A percentile compares a stretch with the other conserved stretches of the same genome.
Evolutionary conservation across 139 green algal genomes (phyloP).

Genomic region (Zygnema cylindricum): DNA sequence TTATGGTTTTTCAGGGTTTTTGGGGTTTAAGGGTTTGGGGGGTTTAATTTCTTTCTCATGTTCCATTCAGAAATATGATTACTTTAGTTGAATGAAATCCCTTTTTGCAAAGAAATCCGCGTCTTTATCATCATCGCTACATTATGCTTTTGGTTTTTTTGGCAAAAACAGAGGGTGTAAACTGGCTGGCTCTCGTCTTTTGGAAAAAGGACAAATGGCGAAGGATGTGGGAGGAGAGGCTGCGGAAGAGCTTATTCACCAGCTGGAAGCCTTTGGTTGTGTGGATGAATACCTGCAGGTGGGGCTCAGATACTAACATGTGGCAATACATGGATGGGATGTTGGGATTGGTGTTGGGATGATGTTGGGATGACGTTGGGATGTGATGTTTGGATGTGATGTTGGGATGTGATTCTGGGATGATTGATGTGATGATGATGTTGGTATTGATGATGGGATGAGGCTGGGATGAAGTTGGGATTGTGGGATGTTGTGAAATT

Average conservation of each 20-base stretch:
- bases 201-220: slow-evolving; percentile 60
- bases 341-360: neutral
- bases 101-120: neutral
- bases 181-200: slow-evolving; percentile 52
- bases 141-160: neutral
- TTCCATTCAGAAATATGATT: too few relatives aligned
- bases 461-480: too few relatives aligned
- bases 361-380: neutral
- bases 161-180: neutral
- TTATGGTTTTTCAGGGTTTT: too few relatives aligned
- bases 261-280: slow-evolving; percentile 67
- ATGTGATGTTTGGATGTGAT: neutral
- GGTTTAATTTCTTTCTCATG: too few relatives aligned
- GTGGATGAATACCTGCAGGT: slow-evolving; percentile 62
- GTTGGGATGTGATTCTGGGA: neutral
- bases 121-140: neutral
- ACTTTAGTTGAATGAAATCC: too few relatives aligned
- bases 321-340: slow-evolving; percentile 17
- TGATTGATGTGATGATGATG: neutral
- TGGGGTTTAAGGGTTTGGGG: too few relatives aligned
- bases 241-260: slow-evolving; percentile 70
- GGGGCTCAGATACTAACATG: neutral
- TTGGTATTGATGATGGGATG: too few relatives aligned
- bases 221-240: slow-evolving; percentile 65
- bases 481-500: too few relatives aligned